Base-by-base conservation (phyloP, 345 rosid species). In the Eucalyptus melliodora region DNA sequence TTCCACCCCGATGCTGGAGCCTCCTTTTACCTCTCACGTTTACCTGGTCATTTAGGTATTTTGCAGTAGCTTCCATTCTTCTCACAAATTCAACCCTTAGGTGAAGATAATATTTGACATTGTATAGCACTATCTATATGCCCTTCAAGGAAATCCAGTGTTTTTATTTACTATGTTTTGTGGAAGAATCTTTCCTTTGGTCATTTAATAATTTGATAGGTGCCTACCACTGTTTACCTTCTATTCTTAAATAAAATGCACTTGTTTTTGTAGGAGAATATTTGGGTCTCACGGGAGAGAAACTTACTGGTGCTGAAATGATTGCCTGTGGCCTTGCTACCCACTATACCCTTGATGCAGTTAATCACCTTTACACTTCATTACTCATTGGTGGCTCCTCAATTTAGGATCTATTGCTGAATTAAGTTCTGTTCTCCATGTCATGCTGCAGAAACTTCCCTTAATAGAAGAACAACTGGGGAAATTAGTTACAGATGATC, bases 1-100 rank as follows among this genome's bases (percentile, higher is more conserved):
- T 96, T 97, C 92, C 99, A 97, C 92, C 99, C 99, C 86, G 99
- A 98, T 93, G 99, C 99, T 85, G 99, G 96, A 21, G 99, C 99
- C 88, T 98, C 99, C 69, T 97, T 95, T 95, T 90, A 95, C 92
- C 98, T 98, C 51, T 94, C 99, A 45, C 99, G 89, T 90, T 93
- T 98, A 89, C 98, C 97, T 80, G 98, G 98, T 90, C 94, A 94
- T 92, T 92, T 98, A 91, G 99, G 99, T 98, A 94, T 87, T 55
- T 86, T 90, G 89, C 86, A 45, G 8, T 30, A 51, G 55, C 30
- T 87, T 62, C 31, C 60, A n/a, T 82, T 55, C 24, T 51, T 60
- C 85, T 47, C 30, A 30, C 23, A 87, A 77, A 11, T 77, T 37
- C 9, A 37, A 40, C 47, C 27, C 47, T 40, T 37, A 77, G 4